Evolutionary conservation across 257 asterid species (phyloP).

Genomic region (Gardenia jasminoides): DNA sequence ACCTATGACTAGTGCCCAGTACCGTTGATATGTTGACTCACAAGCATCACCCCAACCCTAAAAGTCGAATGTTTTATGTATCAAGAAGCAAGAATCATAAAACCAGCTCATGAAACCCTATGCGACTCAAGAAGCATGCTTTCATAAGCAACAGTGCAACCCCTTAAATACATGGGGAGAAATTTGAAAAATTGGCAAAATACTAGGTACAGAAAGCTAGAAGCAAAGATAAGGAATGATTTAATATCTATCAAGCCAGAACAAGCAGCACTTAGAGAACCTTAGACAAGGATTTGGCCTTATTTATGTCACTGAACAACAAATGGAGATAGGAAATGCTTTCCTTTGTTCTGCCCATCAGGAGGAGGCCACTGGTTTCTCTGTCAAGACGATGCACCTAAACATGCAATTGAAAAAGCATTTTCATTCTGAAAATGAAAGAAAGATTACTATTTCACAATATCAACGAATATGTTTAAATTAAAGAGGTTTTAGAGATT

Average conservation of each 20-base stretch:
- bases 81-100: neutral
- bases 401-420: slow-evolving; percentile 12
- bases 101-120: slow-evolving; percentile 1
- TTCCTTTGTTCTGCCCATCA: slow-evolving; percentile 88
- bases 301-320: slow-evolving; percentile 60
- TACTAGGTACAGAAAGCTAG: neutral
- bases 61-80: slow-evolving; percentile 16
- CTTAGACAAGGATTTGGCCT: slow-evolving; percentile 55
- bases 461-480: too few relatives aligned
- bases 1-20: slow-evolving; percentile 96
- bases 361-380: slow-evolving; percentile 89
- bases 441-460: too few relatives aligned
- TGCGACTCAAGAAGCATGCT: neutral
- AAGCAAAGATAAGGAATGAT: neutral
- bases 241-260: slow-evolving; percentile 1
- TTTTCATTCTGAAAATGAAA: too few relatives aligned
- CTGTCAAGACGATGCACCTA: slow-evolving; percentile 96
- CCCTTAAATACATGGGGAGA: neutral
- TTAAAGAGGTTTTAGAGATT: too few relatives aligned
- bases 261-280: slow-evolving; percentile 35
- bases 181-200: neutral
- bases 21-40: slow-evolving; percentile 57
- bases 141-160: neutral
- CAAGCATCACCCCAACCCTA: slow-evolving; percentile 77
- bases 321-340: slow-evolving; percentile 77